These are phyloP conservation scores for Talaromyces adpressus DNA, from an alignment of 495 filamentous ascomycete genomes.

Conservation along the genomic window DNA sequence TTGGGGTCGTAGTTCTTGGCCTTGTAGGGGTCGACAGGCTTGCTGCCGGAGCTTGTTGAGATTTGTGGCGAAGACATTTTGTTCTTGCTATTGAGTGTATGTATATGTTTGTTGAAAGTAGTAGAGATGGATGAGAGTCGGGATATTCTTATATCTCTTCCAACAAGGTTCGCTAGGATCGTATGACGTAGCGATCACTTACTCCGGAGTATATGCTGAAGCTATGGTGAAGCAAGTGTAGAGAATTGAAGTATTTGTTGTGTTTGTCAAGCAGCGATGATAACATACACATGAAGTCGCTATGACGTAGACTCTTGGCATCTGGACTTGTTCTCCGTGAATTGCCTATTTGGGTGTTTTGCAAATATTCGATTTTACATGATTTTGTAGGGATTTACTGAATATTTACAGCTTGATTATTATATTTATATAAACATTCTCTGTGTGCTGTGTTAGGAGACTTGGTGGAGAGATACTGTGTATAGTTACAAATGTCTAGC, in stretches of 20 bases:
- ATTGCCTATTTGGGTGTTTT: not conserved
- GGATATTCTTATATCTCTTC: not conserved
- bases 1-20: conserved; percentile 54
- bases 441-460: too few species aligned
- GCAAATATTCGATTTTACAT: not conserved
- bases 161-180: not conserved
- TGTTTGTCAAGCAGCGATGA: too few species aligned
- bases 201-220: too few species aligned
- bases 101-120: not conserved
- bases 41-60: conserved; percentile 53
- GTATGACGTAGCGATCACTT: not conserved
- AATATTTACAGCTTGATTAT: not conserved
- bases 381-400: not conserved
- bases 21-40: conserved; percentile 76
- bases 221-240: too few species aligned
- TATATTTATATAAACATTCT: too few species aligned
- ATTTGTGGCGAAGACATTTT: conserved; percentile 35
- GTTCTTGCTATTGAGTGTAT: not conserved
- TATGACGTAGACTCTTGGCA: not conserved
- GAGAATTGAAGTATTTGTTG: too few species aligned
- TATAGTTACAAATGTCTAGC: too few species aligned
- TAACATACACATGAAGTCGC: not conserved
- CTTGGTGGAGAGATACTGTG: too few species aligned
- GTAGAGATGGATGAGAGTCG: not conserved
- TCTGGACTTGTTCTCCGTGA: not conserved